A percentile compares a stretch with the other conserved stretches of the same genome.
phyloP scores from a whole-genome alignment of 129 eudicot genomes.

The Erigeron canadensis region DNA sequence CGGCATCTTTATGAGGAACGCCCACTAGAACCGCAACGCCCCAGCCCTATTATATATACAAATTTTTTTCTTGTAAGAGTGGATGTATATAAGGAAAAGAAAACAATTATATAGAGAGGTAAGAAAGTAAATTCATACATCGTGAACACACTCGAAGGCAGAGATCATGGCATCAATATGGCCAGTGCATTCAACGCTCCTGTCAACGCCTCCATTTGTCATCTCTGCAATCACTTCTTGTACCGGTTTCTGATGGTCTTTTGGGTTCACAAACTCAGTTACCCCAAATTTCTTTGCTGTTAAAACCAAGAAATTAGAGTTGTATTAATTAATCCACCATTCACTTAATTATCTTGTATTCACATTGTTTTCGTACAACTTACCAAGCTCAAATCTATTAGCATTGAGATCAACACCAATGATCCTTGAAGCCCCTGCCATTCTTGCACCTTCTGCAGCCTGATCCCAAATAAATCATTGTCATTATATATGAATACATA shows the following conservation, averaged over 20 bases:
- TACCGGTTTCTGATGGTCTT: slow-evolving; percentile 67
- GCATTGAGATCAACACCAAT: slow-evolving; percentile 72
- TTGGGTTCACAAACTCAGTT: slow-evolving; percentile 76
- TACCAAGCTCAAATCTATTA: slow-evolving; percentile 59
- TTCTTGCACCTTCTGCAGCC: slow-evolving; percentile 91
- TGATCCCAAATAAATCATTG: slow-evolving; percentile 19
- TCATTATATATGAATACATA: background rate
- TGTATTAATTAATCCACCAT: too few species aligned
- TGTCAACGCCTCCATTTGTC: slow-evolving; percentile 87
- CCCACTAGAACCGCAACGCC: slow-evolving; percentile 93
- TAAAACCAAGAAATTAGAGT: too few species aligned
- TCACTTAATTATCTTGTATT: too few species aligned
- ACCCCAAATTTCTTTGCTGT: slow-evolving; percentile 86
- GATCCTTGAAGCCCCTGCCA: slow-evolving; percentile 73
- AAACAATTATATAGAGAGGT: background rate
- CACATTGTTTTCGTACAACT: too few species aligned
- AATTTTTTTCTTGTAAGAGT: background rate
- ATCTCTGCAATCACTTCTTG: slow-evolving; percentile 84
- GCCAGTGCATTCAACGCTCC: slow-evolving; percentile 78
- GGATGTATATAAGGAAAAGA: too few species aligned
- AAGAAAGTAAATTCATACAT: slow-evolving; percentile 40
- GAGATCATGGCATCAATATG: slow-evolving; percentile 75
- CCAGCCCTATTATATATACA: slow-evolving; percentile 58
- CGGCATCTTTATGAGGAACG: slow-evolving; percentile 77
- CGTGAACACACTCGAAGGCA: slow-evolving; percentile 88